phyloP scores from a whole-genome alignment of 805 yeast species.

The Sporopachydermia quercuum region DNA sequence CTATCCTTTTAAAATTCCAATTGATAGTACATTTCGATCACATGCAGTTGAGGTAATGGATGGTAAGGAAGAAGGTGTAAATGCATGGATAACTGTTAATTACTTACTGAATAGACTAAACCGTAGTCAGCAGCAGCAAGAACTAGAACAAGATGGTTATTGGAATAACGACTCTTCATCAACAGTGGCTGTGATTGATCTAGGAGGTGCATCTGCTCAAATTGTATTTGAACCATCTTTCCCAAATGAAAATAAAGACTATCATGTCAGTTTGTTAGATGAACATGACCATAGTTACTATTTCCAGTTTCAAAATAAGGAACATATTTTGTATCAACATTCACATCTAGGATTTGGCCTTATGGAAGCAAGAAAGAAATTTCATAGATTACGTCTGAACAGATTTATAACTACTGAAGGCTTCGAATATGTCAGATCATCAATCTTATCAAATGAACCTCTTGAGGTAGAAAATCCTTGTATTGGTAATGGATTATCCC shows the following conservation, averaged over 20 bases:
- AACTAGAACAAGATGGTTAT: too few relatives aligned
- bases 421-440: background rate
- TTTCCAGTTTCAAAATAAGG: background rate
- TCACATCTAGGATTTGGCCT: background rate
- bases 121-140: too few relatives aligned
- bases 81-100: slow-evolving; percentile 53
- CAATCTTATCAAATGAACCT: background rate
- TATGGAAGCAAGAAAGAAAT: background rate
- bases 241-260: background rate
- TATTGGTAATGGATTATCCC: background rate
- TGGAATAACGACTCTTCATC: too few relatives aligned
- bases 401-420: background rate
- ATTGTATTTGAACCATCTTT: slow-evolving; percentile 1
- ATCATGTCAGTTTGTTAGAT: background rate
- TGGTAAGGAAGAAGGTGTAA: slow-evolving; percentile 53
- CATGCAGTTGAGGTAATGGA: slow-evolving; percentile 35
- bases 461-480: slow-evolving; percentile 1
- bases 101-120: slow-evolving; percentile 41
- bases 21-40: slow-evolving; percentile 43
- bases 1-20: slow-evolving; percentile 41
- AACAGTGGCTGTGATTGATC: slow-evolving; percentile 1
- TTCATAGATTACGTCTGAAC: background rate
- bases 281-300: slow-evolving; percentile 3
- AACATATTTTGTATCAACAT: background rate
- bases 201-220: background rate